phyloP scores from a whole-genome alignment of 179 eudicot genomes.

The Heliamphora pulchella region DNA sequence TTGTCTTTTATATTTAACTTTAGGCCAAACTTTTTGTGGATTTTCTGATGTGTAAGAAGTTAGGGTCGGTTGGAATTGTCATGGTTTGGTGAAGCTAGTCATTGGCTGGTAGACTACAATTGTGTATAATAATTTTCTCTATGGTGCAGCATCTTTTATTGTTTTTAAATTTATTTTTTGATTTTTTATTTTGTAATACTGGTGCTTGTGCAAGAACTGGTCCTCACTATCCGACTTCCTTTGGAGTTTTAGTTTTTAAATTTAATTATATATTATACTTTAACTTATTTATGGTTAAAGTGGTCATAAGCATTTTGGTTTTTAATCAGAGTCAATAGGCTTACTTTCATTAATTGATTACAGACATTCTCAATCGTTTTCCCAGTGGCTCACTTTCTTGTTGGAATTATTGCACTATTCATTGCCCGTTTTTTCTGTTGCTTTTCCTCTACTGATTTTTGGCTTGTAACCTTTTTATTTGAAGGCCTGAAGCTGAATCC shows the following conservation, averaged over 20 bases:
- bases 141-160: not conserved
- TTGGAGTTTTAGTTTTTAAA: not conserved
- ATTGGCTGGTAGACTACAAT: not conserved
- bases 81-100: not conserved
- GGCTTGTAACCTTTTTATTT: not conserved
- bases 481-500: not conserved
- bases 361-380: not conserved
- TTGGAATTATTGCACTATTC: not conserved
- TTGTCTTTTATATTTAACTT: not conserved
- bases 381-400: not conserved
- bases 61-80: not conserved
- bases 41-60: not conserved
- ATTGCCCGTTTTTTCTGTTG: not conserved
- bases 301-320: not conserved
- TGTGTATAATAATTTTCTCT: not conserved
- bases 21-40: not conserved
- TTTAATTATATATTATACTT: not conserved
- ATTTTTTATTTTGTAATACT: not conserved
- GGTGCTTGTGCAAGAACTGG: not conserved
- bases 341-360: not conserved
- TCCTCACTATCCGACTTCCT: constrained; percentile 5
- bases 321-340: not conserved
- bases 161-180: no score
- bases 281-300: not conserved
- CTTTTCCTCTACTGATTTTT: not conserved